A percentile compares a stretch with the other conserved stretches of the same genome.
These are phyloP conservation scores for Leccinum holopus DNA, from an alignment of 1,284 basidiomycete genomes.

Conservation along the genomic window DNA sequence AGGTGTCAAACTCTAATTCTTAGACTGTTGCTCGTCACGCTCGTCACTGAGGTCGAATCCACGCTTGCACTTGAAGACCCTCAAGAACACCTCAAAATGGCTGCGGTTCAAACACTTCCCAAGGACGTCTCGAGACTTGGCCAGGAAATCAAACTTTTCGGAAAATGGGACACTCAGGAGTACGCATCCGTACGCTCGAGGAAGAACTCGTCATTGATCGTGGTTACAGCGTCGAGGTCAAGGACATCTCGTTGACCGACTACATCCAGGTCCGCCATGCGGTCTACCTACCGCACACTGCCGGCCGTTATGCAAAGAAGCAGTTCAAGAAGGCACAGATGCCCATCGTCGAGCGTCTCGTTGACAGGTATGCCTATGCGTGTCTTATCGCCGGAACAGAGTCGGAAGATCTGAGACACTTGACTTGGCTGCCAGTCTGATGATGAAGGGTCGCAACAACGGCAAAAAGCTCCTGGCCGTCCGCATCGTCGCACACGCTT, in stretches of 20 bases:
- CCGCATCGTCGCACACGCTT: constrained; percentile 99
- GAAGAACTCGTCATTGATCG: constrained; percentile 14
- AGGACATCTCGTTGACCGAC: constrained; percentile 98
- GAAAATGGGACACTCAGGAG: constrained; percentile 97
- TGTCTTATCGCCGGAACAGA: background rate
- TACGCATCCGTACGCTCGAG: constrained; percentile 44
- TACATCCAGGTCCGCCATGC: constrained; percentile 99
- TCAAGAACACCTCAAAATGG: constrained; percentile 46
- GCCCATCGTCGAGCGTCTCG: constrained; percentile 99
- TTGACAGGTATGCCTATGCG: constrained; percentile 76
- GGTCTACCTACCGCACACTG: constrained; percentile 97
- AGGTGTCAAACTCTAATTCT: constrained; percentile 28
- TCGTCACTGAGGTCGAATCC: constrained; percentile 18
- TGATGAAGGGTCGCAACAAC: constrained; percentile 99
- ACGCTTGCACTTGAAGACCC: constrained; percentile 34
- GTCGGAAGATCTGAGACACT: constrained; percentile 2
- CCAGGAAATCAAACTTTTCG: constrained; percentile 91
- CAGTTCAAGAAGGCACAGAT: constrained; percentile 99
- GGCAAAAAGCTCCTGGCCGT: constrained; percentile 99
- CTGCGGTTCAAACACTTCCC: constrained; percentile 69
- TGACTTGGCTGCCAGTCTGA: constrained; percentile 57
- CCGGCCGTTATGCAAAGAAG: constrained; percentile 99
- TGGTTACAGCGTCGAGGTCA: constrained; percentile 84
- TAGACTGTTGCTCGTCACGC: constrained; percentile 2
- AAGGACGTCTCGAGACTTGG: constrained; percentile 84